Evolutionary conservation across 495 filamentous ascomycete species (phyloP), one percentile per base, ranked within the genome.

Genomic region (Penicillium angulare): DNA sequence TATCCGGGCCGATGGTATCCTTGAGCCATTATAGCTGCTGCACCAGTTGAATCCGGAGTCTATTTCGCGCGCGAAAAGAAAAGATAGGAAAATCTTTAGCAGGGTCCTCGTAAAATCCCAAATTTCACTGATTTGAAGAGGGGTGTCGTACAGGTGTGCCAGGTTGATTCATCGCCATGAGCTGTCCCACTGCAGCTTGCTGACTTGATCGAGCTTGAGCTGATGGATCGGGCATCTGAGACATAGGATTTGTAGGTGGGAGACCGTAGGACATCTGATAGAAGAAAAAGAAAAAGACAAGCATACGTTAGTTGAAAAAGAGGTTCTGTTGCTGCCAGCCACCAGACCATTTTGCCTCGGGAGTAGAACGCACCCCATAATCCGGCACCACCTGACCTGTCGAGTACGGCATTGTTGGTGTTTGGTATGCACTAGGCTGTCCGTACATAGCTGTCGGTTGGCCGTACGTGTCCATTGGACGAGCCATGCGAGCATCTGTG

Each of bases 101-200:
- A 60, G 58, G 48, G 47, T 58, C 44, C 63, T 49, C 49, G 57
- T 47, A 27, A 42, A 43, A 43, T 45, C 17, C 27, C 27, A 58
- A 49, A 38, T 50, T 46, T 61, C 55, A 64, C 53, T 56, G 52
- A 47, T 58, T 61, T 38, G 60, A 47, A 47, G 56, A 63, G 57
- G 62, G 59, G 60, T 65, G 62, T 55, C 71, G 64, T 74, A 74
- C 71, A 66, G 71, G 71, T 51, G 71, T 74, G 38, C 67, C 67
- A 55, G 69, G 64, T 53, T 65, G 67, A 43, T 71, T 72, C 61
- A 71, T 69, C 50, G 67, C 62, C 51, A 71, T 69, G 43, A 74
- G 35, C 42, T 68, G 66, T 53, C 71, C 69, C 64, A 74, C 71
- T 1, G 71, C 59, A 17, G 71, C 69, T 50, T 74, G 69, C 35